Evolutionary conservation across 2,329 filamentous ascomycete species (phyloP), one percentile per base, ranked within the genome.

Genomic region (Penicillium capsulatum): DNA sequence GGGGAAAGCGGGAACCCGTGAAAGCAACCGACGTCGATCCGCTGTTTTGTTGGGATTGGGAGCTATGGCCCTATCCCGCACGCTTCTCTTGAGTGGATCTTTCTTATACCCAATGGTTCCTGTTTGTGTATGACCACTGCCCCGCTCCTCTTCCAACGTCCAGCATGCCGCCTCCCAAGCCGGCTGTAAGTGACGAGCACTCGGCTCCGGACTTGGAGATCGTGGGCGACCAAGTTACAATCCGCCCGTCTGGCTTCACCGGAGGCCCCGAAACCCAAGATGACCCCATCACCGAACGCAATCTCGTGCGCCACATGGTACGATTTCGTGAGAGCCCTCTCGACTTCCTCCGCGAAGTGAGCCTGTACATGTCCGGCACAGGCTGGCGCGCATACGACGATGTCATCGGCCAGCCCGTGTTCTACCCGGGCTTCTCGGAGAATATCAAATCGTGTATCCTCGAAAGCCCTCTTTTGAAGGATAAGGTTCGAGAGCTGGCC

Each of bases 331-430:
- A 84, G 40, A 75, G 77, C 38, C 81, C 81, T 1, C 69, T 84
- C 48, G 76, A 89, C 49, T 97, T 97, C 63, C 79, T 97, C 19
- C 87, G 89, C 52, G 92, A 98, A 71, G 84, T 98, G 22, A 92
- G 86, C 32, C 75, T 95, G 22, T 90, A 97, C 67, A 85, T 97
- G 48, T 91, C 88, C 9, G 92, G 92, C 38, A 84, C 86, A 35
- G 91, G 90, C 62, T 98, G 92, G 92, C 86, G 92, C 45, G 87
- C 86, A 44, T 98, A 98, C 70, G 88, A 97, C 59, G 73, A 84
- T 47, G 77, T 90, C 47, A 83, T 97, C 54, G 92, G 92, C 15
- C 90, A 95, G 63, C 88, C 89, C 7, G 83, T 96, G 48, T 97
- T 91, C 70, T 98, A 96, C 65, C 70, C 83, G 0, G 92, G 92